Evolutionary conservation across 352 stramenopile genomes (phyloP).

Genomic region (Phytophthora macrochlamydospora): DNA sequence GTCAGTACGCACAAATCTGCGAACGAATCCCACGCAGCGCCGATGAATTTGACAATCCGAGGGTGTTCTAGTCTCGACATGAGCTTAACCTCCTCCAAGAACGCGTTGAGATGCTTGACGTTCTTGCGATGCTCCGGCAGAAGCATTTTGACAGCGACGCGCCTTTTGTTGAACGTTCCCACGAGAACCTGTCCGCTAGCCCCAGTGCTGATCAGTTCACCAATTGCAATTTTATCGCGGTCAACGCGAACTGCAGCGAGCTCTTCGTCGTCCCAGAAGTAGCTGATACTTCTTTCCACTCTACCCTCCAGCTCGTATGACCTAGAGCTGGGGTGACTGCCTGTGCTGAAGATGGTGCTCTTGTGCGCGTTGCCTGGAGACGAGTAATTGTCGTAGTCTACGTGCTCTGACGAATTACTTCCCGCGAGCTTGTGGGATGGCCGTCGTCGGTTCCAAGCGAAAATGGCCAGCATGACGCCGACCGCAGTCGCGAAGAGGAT

Average conservation of each 20-base stretch:
- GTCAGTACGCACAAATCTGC: constrained; percentile 31
- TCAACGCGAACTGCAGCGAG: constrained; percentile 30
- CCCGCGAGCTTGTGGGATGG: background rate
- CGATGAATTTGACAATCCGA: constrained; percentile 29
- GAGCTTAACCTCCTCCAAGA: constrained; percentile 35
- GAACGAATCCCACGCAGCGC: constrained; percentile 33
- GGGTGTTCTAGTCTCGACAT: constrained; percentile 27
- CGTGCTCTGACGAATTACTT: constrained; percentile 1
- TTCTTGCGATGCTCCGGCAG: constrained; percentile 31
- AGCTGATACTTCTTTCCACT: constrained; percentile 33
- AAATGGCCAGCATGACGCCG: constrained; percentile 26
- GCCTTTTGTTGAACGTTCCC: constrained; percentile 30
- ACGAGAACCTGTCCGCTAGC: constrained; percentile 27
- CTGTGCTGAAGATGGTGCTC: constrained; percentile 15
- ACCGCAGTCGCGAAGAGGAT: constrained; percentile 16
- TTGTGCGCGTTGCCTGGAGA: constrained; percentile 16
- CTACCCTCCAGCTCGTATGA: constrained; percentile 17
- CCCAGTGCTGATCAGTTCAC: constrained; percentile 24
- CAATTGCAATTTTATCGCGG: constrained; percentile 30
- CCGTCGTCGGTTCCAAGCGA: constrained; percentile 24
- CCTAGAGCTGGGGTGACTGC: constrained; percentile 10
- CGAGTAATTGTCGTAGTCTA: constrained; percentile 12
- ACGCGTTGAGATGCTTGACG: constrained; percentile 23
- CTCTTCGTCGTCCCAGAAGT: constrained; percentile 36
- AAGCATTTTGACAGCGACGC: constrained; percentile 38